These are phyloP conservation scores for Larix kaempferi DNA, from an alignment of 75 land plant species.

Conservation along the genomic window DNA sequence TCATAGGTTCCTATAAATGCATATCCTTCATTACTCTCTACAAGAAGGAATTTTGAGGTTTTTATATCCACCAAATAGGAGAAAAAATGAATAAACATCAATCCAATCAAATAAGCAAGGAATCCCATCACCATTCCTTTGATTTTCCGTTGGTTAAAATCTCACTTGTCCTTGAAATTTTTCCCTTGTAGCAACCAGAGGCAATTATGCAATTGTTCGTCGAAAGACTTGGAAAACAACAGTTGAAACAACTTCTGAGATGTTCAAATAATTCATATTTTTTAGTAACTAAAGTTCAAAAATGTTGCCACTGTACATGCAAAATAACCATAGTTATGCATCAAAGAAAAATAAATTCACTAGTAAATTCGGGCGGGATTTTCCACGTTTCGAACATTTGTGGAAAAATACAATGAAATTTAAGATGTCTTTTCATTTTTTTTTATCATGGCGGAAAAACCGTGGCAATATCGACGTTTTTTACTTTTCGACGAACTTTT, in stretches of 20 bases:
- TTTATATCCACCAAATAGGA: background rate
- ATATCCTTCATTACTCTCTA: background rate
- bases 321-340: background rate
- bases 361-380: no score
- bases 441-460: no score
- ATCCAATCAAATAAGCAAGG: no score
- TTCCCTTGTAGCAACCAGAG: constrained; percentile 74
- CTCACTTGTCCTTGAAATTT: constrained; percentile 68
- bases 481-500: no score
- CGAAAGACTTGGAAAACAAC: constrained; percentile 80
- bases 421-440: no score
- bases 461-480: no score
- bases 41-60: background rate
- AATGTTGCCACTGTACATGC: background rate
- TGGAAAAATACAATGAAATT: no score
- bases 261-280: constrained; percentile 16
- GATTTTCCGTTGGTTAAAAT: background rate
- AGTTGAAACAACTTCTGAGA: constrained; percentile 68
- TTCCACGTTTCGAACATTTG: no score
- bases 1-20: no score
- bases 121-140: background rate
- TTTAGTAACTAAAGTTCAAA: background rate
- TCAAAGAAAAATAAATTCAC: background rate
- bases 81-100: background rate
- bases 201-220: constrained; percentile 67